Conservation (phyloP, 2,329 filamentous ascomycete genomes). For the Xylaria digitata region DNA sequence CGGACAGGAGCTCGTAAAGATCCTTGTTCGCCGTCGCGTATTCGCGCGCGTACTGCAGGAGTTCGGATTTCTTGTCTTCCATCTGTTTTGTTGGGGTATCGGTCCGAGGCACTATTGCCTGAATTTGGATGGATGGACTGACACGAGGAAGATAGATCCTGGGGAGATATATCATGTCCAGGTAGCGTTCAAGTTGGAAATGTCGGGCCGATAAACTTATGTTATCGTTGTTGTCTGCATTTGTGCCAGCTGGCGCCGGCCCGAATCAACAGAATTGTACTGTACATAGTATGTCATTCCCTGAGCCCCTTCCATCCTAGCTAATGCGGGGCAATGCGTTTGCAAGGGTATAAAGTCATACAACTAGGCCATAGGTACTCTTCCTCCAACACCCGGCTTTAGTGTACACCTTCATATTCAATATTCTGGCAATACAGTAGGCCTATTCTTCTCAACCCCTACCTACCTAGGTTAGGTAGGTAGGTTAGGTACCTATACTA, state of each 20-base stretch:
- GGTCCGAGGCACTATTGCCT: background rate
- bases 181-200: background rate
- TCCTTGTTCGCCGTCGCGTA: slow-evolving; percentile 71
- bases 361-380: too few species aligned
- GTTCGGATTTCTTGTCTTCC: slow-evolving; percentile 59
- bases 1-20: slow-evolving; percentile 80
- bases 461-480: too few species aligned
- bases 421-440: too few species aligned
- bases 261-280: background rate
- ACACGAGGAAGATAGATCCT: background rate
- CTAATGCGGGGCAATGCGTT: too few species aligned
- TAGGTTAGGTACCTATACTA: too few species aligned
- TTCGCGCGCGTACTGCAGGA: slow-evolving; percentile 65
- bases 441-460: too few species aligned
- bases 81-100: slow-evolving; percentile 22
- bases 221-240: background rate
- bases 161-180: background rate
- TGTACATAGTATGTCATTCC: too few species aligned
- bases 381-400: too few species aligned
- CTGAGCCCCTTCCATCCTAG: too few species aligned
- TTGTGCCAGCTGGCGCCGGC: slow-evolving; percentile 13
- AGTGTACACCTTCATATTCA: too few species aligned
- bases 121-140: background rate
- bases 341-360: too few species aligned
- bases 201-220: background rate